Base-by-base conservation (phyloP, 306 rosid species). In the Cucurbita moschata region DNA sequence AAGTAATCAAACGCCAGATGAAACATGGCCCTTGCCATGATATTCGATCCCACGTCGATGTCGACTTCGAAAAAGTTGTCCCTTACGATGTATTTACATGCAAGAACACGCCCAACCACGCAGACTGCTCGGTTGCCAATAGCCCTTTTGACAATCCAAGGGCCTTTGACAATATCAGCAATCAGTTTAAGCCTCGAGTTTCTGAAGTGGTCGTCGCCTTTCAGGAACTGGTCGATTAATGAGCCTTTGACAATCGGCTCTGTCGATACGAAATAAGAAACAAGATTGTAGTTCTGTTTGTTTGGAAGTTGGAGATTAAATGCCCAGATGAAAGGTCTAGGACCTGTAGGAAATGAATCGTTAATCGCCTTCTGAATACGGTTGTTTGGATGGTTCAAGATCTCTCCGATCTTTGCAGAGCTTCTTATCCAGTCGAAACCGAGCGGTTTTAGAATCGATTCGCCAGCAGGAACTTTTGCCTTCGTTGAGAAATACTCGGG, bases 101-200 rank as follows among this genome's bases (percentile, higher is more conserved):
- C 43, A 74, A 93, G 89, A 55, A 89, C 77, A 35, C 79, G 92
- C 76, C 98, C 92, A n/a, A 92, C 87, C 68, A 90, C 61, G 79
- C 96, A 92, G 54, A 93, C 88, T 10, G 96, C 97, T 81, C 88
- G 98, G 84, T 93, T 97, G 47, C 97, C 97, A 71, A 93, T 90
- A 6, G 98, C 92, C 80, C 83, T 88, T 77, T 82, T 86, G 56
- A 93, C 97, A 75, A 93, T 88, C 98, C 97, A 93, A 51, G 98
- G 98, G 40, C 97, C 92, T 55, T 81, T 80, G 49, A 87, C 88
- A 76, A 90, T 77, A 77, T 90, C 87, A 44, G 96, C 93, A 74
- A 93, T 93, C 93, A 93, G 43, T 83, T 93, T 93, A 65, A 93
- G 96, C 86, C 93, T 90, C 0, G 93, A 88, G 79, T 84, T 90